Evolutionary conservation across 768 basidiomycete species (phyloP).

Genomic region (Leucosporidium yakuticum): DNA sequence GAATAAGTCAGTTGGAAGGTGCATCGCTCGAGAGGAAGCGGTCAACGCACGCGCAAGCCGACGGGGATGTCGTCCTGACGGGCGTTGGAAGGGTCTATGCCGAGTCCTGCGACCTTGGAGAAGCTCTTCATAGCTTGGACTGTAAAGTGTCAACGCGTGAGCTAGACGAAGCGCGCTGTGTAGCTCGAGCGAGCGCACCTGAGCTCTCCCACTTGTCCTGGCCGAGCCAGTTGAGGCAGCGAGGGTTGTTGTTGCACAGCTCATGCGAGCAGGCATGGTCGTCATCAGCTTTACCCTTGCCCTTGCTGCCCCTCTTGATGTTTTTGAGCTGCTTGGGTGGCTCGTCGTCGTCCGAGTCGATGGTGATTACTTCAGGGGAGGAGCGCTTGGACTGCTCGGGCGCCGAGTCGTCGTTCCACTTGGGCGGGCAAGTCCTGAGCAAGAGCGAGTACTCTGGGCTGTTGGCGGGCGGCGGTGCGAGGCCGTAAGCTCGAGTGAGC

Average conservation of each 20-base stretch:
- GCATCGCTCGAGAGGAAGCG: background rate
- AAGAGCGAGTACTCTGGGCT: background rate
- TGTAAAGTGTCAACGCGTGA: constrained; percentile 35
- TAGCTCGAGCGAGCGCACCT: constrained; percentile 47
- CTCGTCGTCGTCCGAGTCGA: background rate
- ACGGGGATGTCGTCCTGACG: constrained; percentile 60
- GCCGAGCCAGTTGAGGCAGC: constrained; percentile 81
- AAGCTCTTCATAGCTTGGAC: constrained; percentile 54
- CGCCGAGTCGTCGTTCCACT: constrained; percentile 1
- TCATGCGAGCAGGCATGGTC: constrained; percentile 20
- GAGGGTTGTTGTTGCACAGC: constrained; percentile 66
- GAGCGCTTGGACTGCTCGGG: background rate
- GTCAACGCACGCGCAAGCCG: constrained; percentile 60
- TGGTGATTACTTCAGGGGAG: constrained; percentile 8
- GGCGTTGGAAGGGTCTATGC: constrained; percentile 53
- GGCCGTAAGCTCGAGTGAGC: constrained; percentile 21
- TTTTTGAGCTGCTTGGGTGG: background rate
- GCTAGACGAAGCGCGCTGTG: background rate
- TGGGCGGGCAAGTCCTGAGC: background rate
- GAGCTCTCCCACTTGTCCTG: constrained; percentile 66
- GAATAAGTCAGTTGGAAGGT: background rate
- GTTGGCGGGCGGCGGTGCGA: constrained; percentile 1
- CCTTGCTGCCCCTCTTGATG: background rate
- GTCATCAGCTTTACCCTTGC: constrained; percentile 17
- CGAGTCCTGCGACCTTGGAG: constrained; percentile 53